Conservation (phyloP, 108 stramenopile genomes). For the Cyclotella baltica region DNA sequence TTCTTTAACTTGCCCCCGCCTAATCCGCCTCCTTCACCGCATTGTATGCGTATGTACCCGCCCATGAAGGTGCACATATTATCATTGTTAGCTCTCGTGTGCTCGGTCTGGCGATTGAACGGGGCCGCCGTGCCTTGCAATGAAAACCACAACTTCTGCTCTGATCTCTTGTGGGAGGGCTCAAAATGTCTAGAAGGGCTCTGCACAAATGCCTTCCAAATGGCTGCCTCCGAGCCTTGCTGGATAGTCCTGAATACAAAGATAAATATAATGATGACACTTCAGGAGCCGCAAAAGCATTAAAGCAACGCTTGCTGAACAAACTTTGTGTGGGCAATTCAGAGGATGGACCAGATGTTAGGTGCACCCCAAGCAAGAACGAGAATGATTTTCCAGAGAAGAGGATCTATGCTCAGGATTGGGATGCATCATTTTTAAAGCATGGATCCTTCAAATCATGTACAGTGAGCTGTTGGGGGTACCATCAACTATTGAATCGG, state of each 20-base stretch:
- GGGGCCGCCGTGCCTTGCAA: slow-evolving; percentile 5
- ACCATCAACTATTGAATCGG: slow-evolving; percentile 40
- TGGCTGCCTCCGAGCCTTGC: slow-evolving; percentile 38
- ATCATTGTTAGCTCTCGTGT: too few species aligned
- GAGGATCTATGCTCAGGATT: slow-evolving; percentile 39
- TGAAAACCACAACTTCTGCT: slow-evolving; percentile 3
- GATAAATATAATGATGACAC: not conserved
- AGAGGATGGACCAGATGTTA: not conserved
- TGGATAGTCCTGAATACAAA: not conserved
- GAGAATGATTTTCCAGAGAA: slow-evolving; percentile 40
- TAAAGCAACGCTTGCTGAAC: not conserved
- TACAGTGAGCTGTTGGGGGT: slow-evolving; percentile 44
- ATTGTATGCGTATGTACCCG: too few species aligned
- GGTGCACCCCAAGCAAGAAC: not conserved
- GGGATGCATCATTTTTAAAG: slow-evolving; percentile 44
- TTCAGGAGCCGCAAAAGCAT: not conserved
- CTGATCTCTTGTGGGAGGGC: slow-evolving; percentile 8
- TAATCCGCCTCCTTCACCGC: too few species aligned
- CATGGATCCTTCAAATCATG: slow-evolving; percentile 55
- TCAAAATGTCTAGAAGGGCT: slow-evolving; percentile 23
- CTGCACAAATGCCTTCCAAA: slow-evolving; percentile 48
- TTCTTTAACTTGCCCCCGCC: too few species aligned
- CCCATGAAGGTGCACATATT: too few species aligned
- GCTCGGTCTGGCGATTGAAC: too few species aligned
- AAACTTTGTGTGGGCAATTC: slow-evolving; percentile 7